Conservation (phyloP, 2,329 filamentous ascomycete genomes). For the Lachnellula subtilissima region DNA sequence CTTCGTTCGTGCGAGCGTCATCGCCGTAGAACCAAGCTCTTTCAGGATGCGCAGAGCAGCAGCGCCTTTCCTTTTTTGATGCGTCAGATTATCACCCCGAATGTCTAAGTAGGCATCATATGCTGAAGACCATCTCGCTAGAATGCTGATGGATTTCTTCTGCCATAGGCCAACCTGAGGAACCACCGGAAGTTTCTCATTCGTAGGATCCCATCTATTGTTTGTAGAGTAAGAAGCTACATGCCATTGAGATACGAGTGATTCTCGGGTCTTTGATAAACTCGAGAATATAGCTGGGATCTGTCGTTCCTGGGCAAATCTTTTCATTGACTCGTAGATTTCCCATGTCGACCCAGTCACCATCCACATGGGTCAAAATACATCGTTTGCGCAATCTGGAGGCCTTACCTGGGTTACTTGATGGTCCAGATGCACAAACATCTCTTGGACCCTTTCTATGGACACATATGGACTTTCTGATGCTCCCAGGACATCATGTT, state of each 20-base stretch:
- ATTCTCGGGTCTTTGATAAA: constrained; percentile 47
- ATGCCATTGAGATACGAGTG: constrained; percentile 50
- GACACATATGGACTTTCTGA: constrained; percentile 11
- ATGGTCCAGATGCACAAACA: constrained; percentile 18
- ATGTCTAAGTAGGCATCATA: constrained; percentile 51
- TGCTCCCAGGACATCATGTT: constrained; percentile 4
- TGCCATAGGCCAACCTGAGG: constrained; percentile 2
- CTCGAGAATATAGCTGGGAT: constrained; percentile 36
- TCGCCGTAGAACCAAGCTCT: neutral
- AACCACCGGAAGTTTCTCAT: too few species aligned
- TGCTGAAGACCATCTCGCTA: constrained; percentile 50
- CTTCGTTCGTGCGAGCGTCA: too few species aligned
- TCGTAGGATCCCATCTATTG: constrained; percentile 25
- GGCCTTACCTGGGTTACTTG: constrained; percentile 12
- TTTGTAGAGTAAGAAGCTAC: constrained; percentile 37
- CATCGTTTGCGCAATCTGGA: neutral
- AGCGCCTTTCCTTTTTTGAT: constrained; percentile 49
- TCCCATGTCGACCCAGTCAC: constrained; percentile 3
- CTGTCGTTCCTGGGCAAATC: neutral
- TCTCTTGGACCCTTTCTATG: constrained; percentile 11
- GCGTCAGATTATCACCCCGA: constrained; percentile 41
- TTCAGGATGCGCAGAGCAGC: constrained; percentile 55
- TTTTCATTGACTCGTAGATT: neutral
- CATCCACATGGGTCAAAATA: constrained; percentile 9
- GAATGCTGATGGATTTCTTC: constrained; percentile 41